phyloP scores from a whole-genome alignment of 2,329 filamentous ascomycete genomes.

The Exophiala sp. region DNA sequence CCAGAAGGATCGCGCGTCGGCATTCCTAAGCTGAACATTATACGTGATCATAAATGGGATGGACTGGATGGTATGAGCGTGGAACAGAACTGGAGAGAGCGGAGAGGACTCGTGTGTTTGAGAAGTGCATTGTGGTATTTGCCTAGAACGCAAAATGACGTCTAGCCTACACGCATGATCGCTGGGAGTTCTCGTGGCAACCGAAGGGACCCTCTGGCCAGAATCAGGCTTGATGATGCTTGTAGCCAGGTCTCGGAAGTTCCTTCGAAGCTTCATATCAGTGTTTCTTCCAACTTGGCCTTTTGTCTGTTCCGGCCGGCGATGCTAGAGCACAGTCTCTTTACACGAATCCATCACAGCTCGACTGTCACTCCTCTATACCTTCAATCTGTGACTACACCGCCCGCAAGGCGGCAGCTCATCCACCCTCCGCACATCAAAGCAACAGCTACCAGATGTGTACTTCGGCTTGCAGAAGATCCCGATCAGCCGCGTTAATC shows the following conservation, averaged over 20 bases:
- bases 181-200: slow-evolving; percentile 16
- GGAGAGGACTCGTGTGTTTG: slow-evolving; percentile 37
- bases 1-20: slow-evolving; percentile 42
- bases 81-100: slow-evolving; percentile 41
- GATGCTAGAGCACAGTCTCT: slow-evolving; percentile 5
- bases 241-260: slow-evolving; percentile 25
- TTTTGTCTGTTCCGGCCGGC: slow-evolving; percentile 26
- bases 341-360: slow-evolving; percentile 9
- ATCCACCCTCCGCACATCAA: slow-evolving; percentile 47
- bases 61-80: slow-evolving; percentile 44
- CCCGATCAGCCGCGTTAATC: slow-evolving; percentile 63
- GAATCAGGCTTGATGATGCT: slow-evolving; percentile 26
- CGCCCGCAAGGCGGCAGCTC: slow-evolving; percentile 32
- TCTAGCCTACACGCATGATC: slow-evolving; percentile 19
- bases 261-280: slow-evolving; percentile 17
- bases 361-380: slow-evolving; percentile 39
- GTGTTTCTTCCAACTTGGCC: slow-evolving; percentile 20
- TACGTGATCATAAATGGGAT: slow-evolving; percentile 59
- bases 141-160: slow-evolving; percentile 22
- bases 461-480: slow-evolving; percentile 41
- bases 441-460: slow-evolving; percentile 48
- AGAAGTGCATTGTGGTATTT: slow-evolving; percentile 5
- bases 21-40: slow-evolving; percentile 51
- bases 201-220: slow-evolving; percentile 25
- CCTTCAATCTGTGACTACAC: slow-evolving; percentile 32